These are phyloP conservation scores for Cadophora malorum DNA, from an alignment of 2,329 filamentous ascomycete genomes.

Conservation along the genomic window DNA sequence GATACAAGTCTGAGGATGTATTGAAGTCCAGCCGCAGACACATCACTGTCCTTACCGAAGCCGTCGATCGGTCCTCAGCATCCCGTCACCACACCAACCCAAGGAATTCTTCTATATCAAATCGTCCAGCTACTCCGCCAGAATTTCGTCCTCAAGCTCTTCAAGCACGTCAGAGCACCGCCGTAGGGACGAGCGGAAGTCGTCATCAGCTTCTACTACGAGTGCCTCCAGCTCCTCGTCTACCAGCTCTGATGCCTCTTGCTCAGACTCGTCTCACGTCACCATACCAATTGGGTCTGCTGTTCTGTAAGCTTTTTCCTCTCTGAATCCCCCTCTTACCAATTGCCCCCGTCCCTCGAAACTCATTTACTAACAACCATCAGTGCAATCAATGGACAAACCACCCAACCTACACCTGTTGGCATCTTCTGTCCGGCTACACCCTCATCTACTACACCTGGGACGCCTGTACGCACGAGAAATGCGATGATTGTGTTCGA, in stretches of 20 bases:
- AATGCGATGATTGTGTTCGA: slow-evolving; percentile 4
- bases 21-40: neutral
- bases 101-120: neutral
- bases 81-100: neutral
- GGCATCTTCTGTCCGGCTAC: neutral
- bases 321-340: neutral
- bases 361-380: neutral
- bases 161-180: neutral
- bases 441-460: slow-evolving; percentile 2
- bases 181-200: neutral
- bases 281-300: slow-evolving; percentile 13
- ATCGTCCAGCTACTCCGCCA: neutral
- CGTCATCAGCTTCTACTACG: neutral
- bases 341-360: too few relatives aligned
- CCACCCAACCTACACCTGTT: slow-evolving; percentile 11
- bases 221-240: neutral
- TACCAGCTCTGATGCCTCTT: neutral
- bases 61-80: neutral
- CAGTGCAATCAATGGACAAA: slow-evolving; percentile 19
- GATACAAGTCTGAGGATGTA: neutral
- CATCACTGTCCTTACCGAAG: neutral
- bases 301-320: neutral
- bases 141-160: neutral
- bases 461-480: slow-evolving; percentile 10
- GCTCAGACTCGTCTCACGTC: neutral